These are phyloP conservation scores for Metschnikowia santaceciliae DNA, from an alignment of 805 yeast species.

Conservation along the genomic window DNA sequence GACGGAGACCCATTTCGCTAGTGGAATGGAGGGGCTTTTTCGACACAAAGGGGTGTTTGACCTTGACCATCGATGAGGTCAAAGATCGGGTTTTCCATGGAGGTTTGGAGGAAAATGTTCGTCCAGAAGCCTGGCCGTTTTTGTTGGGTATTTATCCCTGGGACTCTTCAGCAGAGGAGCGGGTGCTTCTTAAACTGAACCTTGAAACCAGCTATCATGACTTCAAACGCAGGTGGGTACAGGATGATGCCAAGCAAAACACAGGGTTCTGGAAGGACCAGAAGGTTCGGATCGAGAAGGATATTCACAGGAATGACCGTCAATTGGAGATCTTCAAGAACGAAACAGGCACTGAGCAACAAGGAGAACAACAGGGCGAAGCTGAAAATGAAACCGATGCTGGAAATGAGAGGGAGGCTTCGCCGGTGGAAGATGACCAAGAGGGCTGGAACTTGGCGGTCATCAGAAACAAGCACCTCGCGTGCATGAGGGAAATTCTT, in stretches of 20 bases:
- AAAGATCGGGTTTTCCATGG: slow-evolving; percentile 87
- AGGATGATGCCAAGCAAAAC: slow-evolving; percentile 46
- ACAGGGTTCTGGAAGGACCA: slow-evolving; percentile 84
- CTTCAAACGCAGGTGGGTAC: slow-evolving; percentile 68
- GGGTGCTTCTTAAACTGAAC: slow-evolving; percentile 54
- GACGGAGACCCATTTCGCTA: slow-evolving; percentile 61
- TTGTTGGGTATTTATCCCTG: slow-evolving; percentile 82
- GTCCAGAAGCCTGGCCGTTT: slow-evolving; percentile 83
- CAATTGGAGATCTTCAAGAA: slow-evolving; percentile 59
- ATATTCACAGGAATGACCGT: slow-evolving; percentile 88
- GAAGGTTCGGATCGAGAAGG: slow-evolving; percentile 84
- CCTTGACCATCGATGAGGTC: slow-evolving; percentile 72
- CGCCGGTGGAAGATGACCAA: slow-evolving; percentile 24
- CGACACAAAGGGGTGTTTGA: slow-evolving; percentile 71
- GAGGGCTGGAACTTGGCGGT: slow-evolving; percentile 57
- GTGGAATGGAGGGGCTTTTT: slow-evolving; percentile 85
- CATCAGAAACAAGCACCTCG: slow-evolving; percentile 72
- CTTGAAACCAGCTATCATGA: slow-evolving; percentile 58
- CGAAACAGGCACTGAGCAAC: slow-evolving; percentile 24
- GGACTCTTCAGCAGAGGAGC: slow-evolving; percentile 72
- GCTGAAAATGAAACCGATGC: background rate
- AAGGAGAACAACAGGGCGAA: slow-evolving; percentile 10
- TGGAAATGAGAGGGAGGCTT: slow-evolving; percentile 15
- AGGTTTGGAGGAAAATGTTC: slow-evolving; percentile 56
- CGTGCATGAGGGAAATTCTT: slow-evolving; percentile 68